Percentiles rank a stretch among this genome's conserved stretches.
Conservation (phyloP, 2,329 filamentous ascomycete genomes). For the Xylaria arbuscula region DNA sequence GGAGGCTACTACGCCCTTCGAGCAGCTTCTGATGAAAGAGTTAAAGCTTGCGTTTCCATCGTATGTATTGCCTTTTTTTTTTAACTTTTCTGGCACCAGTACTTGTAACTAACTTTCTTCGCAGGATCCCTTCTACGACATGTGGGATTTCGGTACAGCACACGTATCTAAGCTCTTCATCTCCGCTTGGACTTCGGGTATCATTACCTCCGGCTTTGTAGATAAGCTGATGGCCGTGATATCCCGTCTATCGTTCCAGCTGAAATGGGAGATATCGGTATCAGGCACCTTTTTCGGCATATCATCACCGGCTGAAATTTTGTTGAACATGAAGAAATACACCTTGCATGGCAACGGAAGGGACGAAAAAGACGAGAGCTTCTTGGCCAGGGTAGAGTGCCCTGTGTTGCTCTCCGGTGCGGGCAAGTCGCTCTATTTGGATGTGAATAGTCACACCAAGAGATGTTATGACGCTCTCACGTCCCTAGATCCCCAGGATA, state of each 20-base stretch:
- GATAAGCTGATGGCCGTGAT: slow-evolving; percentile 42
- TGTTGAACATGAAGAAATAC: slow-evolving; percentile 40
- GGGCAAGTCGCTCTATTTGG: slow-evolving; percentile 32
- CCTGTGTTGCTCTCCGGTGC: slow-evolving; percentile 48
- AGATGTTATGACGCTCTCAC: slow-evolving; percentile 25
- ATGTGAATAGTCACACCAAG: slow-evolving; percentile 27
- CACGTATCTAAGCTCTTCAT: slow-evolving; percentile 45
- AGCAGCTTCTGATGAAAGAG: slow-evolving; percentile 21
- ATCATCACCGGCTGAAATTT: slow-evolving; percentile 41
- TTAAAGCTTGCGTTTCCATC: slow-evolving; percentile 26
- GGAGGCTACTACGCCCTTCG: slow-evolving; percentile 30
- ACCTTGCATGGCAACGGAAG: slow-evolving; percentile 17
- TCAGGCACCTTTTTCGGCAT: slow-evolving; percentile 43
- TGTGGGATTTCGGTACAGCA: slow-evolving; percentile 45
- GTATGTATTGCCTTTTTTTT: too few relatives aligned
- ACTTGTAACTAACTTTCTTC: background rate
- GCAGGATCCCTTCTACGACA: slow-evolving; percentile 38
- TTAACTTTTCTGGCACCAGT: too few relatives aligned
- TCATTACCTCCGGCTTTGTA: slow-evolving; percentile 44
- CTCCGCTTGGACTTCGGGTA: slow-evolving; percentile 41
- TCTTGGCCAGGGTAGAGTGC: slow-evolving; percentile 43
- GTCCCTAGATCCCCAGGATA: slow-evolving; percentile 9
- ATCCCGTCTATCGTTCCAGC: slow-evolving; percentile 44
- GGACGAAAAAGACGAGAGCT: slow-evolving; percentile 22
- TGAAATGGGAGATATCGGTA: slow-evolving; percentile 49